phyloP scores from a whole-genome alignment of 495 filamentous ascomycete genomes.

The Filosporella fistucella region DNA sequence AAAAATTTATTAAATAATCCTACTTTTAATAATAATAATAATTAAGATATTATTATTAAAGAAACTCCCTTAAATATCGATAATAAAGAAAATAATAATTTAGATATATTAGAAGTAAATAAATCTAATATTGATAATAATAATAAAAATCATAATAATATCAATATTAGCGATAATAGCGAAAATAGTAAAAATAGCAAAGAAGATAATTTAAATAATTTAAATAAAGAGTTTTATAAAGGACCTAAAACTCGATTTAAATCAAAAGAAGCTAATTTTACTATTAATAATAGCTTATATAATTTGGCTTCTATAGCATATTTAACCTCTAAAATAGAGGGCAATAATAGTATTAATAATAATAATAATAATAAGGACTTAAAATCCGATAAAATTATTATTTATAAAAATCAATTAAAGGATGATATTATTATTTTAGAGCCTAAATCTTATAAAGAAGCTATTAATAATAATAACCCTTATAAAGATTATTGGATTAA shows the following conservation, averaged over 20 bases:
- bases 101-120: background rate
- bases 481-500: conserved; percentile 9
- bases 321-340: too few relatives aligned
- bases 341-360: too few relatives aligned
- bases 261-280: too few relatives aligned
- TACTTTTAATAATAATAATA: background rate
- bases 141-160: background rate
- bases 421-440: conserved; percentile 2
- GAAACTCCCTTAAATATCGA: background rate
- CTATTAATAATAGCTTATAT: too few relatives aligned
- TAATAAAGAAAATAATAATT: background rate
- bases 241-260: too few relatives aligned
- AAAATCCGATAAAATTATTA: background rate
- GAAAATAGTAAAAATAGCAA: background rate
- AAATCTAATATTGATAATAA: background rate
- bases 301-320: too few relatives aligned
- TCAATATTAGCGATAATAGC: background rate
- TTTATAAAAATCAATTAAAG: too few relatives aligned
- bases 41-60: background rate
- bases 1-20: background rate
- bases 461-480: conserved; percentile 5
- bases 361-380: background rate
- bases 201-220: too few relatives aligned
- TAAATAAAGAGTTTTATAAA: background rate
- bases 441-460: conserved; percentile 9